A percentile compares a stretch with the other conserved stretches of the same genome.
Evolutionary conservation across 345 rosid species (phyloP).

Genomic region (Populus davidiana): DNA sequence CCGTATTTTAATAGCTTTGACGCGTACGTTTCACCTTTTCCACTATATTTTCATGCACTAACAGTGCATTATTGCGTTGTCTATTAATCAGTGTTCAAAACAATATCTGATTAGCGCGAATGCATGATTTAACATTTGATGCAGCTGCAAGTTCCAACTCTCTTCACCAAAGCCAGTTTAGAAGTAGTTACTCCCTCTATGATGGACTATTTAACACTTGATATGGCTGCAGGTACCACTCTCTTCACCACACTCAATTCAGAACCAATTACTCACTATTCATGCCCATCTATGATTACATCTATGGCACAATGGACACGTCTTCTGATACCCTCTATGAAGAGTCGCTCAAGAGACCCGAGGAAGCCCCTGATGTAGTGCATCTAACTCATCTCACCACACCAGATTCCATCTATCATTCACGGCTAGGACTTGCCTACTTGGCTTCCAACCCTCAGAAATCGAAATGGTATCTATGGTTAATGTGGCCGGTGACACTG

Average conservation of each 20-base stretch:
- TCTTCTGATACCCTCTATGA: constrained; percentile 13
- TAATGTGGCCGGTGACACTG: constrained; percentile 63
- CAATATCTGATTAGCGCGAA: too few relatives aligned
- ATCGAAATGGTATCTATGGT: constrained; percentile 43
- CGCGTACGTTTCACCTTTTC: too few relatives aligned
- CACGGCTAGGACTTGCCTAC: constrained; percentile 51
- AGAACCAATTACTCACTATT: constrained; percentile 27
- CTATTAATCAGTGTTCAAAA: too few relatives aligned
- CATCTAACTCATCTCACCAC: constrained; percentile 62
- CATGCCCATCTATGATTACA: constrained; percentile 28
- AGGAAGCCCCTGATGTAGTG: constrained; percentile 57
- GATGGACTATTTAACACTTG: too few relatives aligned
- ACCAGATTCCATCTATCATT: constrained; percentile 59
- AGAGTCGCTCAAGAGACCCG: constrained; percentile 23
- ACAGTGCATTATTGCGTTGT: too few relatives aligned
- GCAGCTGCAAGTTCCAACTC: too few relatives aligned
- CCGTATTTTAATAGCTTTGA: too few relatives aligned
- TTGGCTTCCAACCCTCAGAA: constrained; percentile 53
- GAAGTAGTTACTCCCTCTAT: too few relatives aligned
- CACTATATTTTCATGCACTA: too few relatives aligned
- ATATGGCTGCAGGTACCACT: constrained; percentile 17
- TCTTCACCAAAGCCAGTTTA: too few relatives aligned
- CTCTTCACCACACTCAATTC: constrained; percentile 33
- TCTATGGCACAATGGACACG: constrained; percentile 22
- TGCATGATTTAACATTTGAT: too few relatives aligned